Evolutionary conservation across 2,329 filamentous ascomycete species (phyloP).

Genomic region (Talaromyces amestolkiae): DNA sequence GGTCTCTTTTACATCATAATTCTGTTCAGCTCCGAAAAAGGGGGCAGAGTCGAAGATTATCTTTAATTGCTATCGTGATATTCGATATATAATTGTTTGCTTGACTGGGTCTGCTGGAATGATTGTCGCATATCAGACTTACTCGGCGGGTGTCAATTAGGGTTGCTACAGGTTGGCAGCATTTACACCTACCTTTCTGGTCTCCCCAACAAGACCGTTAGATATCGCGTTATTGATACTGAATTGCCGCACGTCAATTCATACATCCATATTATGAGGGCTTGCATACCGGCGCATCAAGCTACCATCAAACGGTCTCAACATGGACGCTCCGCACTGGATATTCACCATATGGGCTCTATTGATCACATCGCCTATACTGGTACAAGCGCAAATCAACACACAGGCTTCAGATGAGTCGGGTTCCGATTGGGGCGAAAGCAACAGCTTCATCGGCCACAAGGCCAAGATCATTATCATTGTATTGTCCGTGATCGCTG

Average conservation of each 20-base stretch:
- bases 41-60: not conserved
- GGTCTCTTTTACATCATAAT: not conserved
- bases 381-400: not conserved
- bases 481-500: slow-evolving; percentile 13
- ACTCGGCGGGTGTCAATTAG: not conserved
- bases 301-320: not conserved
- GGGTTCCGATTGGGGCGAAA: not conserved
- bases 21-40: not conserved
- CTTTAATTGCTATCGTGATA: not conserved
- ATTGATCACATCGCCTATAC: not conserved
- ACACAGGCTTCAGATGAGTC: not conserved
- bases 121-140: not conserved
- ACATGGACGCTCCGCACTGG: not conserved
- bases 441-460: not conserved
- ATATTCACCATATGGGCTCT: not conserved
- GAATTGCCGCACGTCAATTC: too few species aligned
- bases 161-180: not conserved
- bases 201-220: not conserved
- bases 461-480: slow-evolving; percentile 9
- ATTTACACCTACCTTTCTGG: not conserved
- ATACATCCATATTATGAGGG: not conserved
- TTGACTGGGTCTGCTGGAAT: not conserved
- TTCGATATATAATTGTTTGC: not conserved
- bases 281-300: not conserved
- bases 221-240: too few species aligned